A percentile compares a stretch with the other conserved stretches of the same genome.
These are phyloP conservation scores for Hanseniaspora clermontiae DNA, from an alignment of 805 yeast species.

Conservation along the genomic window DNA sequence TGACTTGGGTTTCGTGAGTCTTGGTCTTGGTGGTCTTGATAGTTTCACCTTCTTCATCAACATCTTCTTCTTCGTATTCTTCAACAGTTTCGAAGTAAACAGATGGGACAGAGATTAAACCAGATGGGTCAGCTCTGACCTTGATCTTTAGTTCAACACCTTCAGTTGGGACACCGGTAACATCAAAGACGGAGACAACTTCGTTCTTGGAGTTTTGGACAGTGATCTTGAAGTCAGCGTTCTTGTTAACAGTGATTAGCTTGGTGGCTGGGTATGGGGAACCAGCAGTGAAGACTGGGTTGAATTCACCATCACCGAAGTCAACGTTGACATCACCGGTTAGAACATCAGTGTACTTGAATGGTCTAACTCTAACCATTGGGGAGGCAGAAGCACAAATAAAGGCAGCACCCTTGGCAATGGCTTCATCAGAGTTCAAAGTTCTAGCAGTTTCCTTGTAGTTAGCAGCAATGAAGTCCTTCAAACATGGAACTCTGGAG, in stretches of 20 bases:
- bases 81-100: conserved; percentile 93
- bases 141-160: conserved; percentile 77
- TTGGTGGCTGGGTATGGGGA: conserved; percentile 90
- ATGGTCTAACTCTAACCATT: conserved; percentile 94
- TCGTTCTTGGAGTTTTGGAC: conserved; percentile 62
- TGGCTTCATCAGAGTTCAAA: conserved; percentile 97
- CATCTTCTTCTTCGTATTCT: conserved; percentile 72
- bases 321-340: conserved; percentile 74
- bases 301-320: conserved; percentile 88
- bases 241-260: conserved; percentile 85
- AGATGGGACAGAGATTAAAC: conserved; percentile 82
- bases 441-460: conserved; percentile 84
- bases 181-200: conserved; percentile 70
- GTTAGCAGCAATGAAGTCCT: conserved; percentile 63
- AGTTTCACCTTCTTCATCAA: conserved; percentile 39
- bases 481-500: conserved; percentile 90
- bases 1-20: conserved; percentile 76
- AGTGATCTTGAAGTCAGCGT: conserved; percentile 71
- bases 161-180: conserved; percentile 65
- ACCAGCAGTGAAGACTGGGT: conserved; percentile 93
- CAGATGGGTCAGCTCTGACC: conserved; percentile 94
- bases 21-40: conserved; percentile 39
- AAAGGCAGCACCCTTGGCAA: conserved; percentile 98
- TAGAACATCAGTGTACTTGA: conserved; percentile 93
- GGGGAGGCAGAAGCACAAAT: conserved; percentile 99